Evolutionary conservation across 23 red algal species (phyloP).

Genomic region (Gracilaria vermiculophylla): DNA sequence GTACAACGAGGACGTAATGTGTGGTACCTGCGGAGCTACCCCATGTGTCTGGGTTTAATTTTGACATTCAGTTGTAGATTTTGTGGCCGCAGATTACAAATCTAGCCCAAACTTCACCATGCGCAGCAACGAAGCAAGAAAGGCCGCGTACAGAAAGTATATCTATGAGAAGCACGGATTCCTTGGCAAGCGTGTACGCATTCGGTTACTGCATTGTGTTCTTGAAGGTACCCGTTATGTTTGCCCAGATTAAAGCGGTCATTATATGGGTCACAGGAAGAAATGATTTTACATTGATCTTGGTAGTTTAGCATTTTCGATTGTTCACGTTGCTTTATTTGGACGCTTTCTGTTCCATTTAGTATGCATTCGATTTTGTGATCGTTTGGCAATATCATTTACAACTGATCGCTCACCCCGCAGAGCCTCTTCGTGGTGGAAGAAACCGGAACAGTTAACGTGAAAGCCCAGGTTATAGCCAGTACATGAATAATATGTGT

Average conservation of each 20-base stretch:
- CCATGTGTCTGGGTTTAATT: not conserved
- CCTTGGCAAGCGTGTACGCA: not conserved
- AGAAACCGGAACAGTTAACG: slow-evolving; percentile 19
- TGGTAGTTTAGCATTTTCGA: not conserved
- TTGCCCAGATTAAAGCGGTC: not conserved
- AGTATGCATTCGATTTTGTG: too few relatives aligned
- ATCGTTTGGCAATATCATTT: too few relatives aligned
- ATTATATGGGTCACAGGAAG: not conserved
- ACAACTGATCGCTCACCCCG: too few relatives aligned
- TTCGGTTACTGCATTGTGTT: not conserved
- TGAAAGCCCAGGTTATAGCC: slow-evolving; percentile 1
- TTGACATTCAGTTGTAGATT: not conserved
- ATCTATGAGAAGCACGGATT: not conserved
- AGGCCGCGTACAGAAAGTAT: not conserved
- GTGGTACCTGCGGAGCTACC: not conserved
- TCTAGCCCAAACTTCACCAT: too few relatives aligned
- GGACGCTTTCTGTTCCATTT: too few relatives aligned
- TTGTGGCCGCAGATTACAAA: not conserved
- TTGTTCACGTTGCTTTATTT: too few relatives aligned
- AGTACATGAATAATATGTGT: not conserved
- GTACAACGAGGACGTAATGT: not conserved
- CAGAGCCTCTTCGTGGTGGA: too few relatives aligned
- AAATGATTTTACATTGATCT: not conserved
- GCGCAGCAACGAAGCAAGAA: not conserved
- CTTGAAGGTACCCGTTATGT: not conserved